These are phyloP conservation scores for Suillus clintonianus DNA, from an alignment of 768 basidiomycete species.

Conservation along the genomic window DNA sequence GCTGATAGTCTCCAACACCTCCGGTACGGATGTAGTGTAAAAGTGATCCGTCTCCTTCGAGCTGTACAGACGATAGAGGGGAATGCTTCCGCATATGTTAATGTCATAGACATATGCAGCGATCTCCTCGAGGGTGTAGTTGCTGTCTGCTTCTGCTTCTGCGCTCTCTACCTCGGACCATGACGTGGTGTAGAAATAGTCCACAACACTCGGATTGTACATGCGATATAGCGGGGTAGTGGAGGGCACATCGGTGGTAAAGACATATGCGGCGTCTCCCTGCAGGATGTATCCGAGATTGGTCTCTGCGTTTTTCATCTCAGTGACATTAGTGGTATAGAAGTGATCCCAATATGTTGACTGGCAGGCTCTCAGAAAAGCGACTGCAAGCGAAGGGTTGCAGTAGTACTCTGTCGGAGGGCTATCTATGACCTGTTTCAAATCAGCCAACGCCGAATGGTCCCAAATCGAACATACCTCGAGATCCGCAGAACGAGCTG, in stretches of 20 bases:
- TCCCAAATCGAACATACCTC: neutral
- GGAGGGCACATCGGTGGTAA: slow-evolving; percentile 3
- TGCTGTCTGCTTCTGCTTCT: neutral
- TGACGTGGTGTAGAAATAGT: slow-evolving; percentile 27
- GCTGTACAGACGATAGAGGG: neutral
- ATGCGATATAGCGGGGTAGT: slow-evolving; percentile 23
- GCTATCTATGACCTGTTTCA: neutral
- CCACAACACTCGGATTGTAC: slow-evolving; percentile 6
- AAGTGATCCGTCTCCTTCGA: neutral
- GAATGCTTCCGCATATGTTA: neutral
- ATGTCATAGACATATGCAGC: neutral
- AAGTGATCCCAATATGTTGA: slow-evolving; percentile 1
- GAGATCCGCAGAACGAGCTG: neutral
- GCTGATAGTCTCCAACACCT: too few relatives aligned
- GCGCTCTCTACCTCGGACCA: neutral
- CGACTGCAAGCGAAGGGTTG: neutral
- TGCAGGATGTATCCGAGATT: slow-evolving; percentile 16
- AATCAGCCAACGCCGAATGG: neutral
- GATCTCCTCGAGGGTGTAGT: neutral
- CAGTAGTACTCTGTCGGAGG: neutral
- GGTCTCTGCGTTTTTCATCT: slow-evolving; percentile 14
- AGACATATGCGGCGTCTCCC: slow-evolving; percentile 19
- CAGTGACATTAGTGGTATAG: slow-evolving; percentile 7
- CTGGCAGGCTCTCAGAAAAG: neutral
- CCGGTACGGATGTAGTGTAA: neutral